Percentiles rank a stretch among this genome's conserved stretches.
Conservation (phyloP, 2,329 filamentous ascomycete species). For the Monosporascus sp. region DNA sequence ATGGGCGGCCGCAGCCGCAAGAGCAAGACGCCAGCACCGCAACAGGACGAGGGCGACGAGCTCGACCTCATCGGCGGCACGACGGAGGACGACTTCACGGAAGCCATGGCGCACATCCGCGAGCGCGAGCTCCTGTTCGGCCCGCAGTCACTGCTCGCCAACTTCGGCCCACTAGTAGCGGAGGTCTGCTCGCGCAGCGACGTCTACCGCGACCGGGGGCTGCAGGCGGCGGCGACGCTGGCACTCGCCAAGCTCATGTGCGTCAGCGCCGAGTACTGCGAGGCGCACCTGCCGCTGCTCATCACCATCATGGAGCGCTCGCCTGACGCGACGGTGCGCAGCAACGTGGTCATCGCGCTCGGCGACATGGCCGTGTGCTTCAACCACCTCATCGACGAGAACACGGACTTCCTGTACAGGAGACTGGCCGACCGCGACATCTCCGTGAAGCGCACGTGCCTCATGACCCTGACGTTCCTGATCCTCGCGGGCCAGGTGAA, state of each 20-base stretch:
- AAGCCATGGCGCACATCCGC: constrained; percentile 78
- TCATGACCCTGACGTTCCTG: constrained; percentile 97
- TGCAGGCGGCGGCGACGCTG: constrained; percentile 88
- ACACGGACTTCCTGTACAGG: constrained; percentile 95
- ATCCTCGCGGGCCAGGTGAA: constrained; percentile 98
- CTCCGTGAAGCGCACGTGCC: constrained; percentile 91
- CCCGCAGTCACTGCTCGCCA: constrained; percentile 74
- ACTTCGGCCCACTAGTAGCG: constrained; percentile 84
- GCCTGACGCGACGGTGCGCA: constrained; percentile 84
- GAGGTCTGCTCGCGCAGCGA: constrained; percentile 96
- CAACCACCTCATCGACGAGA: constrained; percentile 98
- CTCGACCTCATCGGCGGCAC: constrained; percentile 95
- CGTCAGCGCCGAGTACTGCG: constrained; percentile 93
- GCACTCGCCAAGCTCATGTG: constrained; percentile 99
- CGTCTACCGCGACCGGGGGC: constrained; percentile 78
- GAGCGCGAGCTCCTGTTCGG: constrained; percentile 79
- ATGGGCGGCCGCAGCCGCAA: constrained; percentile 23
- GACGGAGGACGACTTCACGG: constrained; percentile 88
- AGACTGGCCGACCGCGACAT: constrained; percentile 82
- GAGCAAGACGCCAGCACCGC: constrained; percentile 34
- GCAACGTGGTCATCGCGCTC: constrained; percentile 92
- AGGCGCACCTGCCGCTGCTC: constrained; percentile 82
- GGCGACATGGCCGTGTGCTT: constrained; percentile 99
- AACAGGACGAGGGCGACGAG: constrained; percentile 73
- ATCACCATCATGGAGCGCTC: constrained; percentile 98